phyloP scores from a whole-genome alignment of 768 basidiomycete species.

The Russula vinacea region DNA sequence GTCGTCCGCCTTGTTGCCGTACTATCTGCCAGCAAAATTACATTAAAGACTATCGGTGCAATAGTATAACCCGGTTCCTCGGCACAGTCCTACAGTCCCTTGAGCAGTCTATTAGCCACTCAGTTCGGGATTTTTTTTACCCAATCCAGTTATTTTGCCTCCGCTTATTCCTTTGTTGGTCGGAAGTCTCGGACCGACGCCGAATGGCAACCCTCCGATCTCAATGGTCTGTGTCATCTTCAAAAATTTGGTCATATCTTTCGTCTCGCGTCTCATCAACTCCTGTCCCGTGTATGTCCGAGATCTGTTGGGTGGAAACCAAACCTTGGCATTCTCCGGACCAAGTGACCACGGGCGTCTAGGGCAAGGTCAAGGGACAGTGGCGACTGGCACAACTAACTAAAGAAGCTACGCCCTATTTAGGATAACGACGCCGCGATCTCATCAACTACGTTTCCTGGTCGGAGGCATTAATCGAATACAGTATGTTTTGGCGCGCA shows the following conservation, averaged over 20 bases:
- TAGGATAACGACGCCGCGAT: not conserved
- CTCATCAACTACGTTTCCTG: not conserved
- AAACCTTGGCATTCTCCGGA: not conserved
- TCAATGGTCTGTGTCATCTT: conserved; percentile 5
- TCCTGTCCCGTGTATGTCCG: conserved; percentile 16
- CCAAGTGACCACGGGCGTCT: not conserved
- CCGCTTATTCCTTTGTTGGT: not conserved
- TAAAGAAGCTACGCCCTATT: not conserved
- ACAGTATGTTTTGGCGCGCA: not conserved
- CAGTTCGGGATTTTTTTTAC: not conserved
- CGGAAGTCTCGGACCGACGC: not conserved
- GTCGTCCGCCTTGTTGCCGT: not conserved
- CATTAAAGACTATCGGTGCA: not conserved
- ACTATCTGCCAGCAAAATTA: conserved; percentile 7
- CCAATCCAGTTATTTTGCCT: not conserved
- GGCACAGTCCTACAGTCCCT: not conserved
- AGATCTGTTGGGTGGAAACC: not conserved
- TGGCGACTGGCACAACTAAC: not conserved
- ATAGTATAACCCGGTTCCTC: not conserved
- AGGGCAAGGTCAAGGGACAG: not conserved
- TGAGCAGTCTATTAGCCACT: not conserved
- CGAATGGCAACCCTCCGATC: not conserved
- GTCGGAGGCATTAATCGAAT: conserved; percentile 2
- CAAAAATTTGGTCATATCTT: not conserved
- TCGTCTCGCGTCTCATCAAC: conserved; percentile 4